Conservation (phyloP, 169 alveolate genomes). For the Miamiensis avidus region DNA sequence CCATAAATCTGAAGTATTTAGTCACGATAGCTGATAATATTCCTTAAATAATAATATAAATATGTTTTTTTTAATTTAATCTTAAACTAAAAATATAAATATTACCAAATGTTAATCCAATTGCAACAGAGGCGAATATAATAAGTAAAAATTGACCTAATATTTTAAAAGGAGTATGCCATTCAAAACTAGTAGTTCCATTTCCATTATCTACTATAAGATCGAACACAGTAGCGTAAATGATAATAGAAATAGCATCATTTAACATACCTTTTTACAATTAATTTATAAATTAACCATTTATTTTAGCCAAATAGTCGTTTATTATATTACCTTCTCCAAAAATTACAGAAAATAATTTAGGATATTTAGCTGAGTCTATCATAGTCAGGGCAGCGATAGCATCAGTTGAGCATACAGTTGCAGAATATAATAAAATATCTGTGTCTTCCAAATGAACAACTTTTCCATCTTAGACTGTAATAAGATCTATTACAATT, state of each 20-base stretch:
- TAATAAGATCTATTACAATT: background rate
- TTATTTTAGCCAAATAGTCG: no score
- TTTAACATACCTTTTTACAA: slow-evolving; percentile 75
- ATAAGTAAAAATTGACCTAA: slow-evolving; percentile 41
- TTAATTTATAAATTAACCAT: no score
- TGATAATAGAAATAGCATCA: slow-evolving; percentile 77
- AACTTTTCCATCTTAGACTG: background rate
- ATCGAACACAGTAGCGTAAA: slow-evolving; percentile 56
- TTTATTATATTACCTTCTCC: no score
- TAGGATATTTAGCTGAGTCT: slow-evolving; percentile 61
- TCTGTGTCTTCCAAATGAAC: slow-evolving; percentile 24
- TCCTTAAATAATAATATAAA: slow-evolving; percentile 6
- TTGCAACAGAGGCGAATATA: slow-evolving; percentile 23
- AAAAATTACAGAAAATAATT: slow-evolving; percentile 69
- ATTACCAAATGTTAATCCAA: slow-evolving; percentile 49
- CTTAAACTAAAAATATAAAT: no score
- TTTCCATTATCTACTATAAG: slow-evolving; percentile 32
- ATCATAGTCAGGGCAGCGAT: slow-evolving; percentile 74
- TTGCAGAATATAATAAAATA: slow-evolving; percentile 46
- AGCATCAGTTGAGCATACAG: slow-evolving; percentile 70
- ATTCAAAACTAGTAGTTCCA: background rate
- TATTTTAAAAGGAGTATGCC: slow-evolving; percentile 37
- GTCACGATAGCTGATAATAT: slow-evolving; percentile 39
- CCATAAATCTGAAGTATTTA: slow-evolving; percentile 38
- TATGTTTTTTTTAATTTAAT: background rate